phyloP scores from a whole-genome alignment of 2,329 filamentous ascomycete species.

The Fusarium penzigii region DNA sequence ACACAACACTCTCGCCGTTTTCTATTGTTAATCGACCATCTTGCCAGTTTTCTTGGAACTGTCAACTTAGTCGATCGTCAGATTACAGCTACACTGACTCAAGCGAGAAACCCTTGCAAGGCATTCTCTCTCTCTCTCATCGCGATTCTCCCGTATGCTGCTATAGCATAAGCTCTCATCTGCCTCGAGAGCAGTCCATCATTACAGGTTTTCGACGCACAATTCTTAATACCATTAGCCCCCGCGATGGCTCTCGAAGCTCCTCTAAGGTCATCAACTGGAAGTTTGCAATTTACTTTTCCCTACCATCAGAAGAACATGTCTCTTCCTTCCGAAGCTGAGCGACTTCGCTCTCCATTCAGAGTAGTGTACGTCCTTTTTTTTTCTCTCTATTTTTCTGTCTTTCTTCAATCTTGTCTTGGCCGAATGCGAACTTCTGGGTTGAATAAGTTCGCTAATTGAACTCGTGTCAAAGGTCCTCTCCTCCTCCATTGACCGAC shows the following conservation, averaged over 20 bases:
- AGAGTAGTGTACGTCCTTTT: conserved; percentile 50
- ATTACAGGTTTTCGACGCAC: conserved; percentile 12
- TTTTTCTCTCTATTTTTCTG: neutral
- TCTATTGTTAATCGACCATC: neutral
- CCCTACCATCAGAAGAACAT: conserved; percentile 53
- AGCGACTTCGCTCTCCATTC: conserved; percentile 49
- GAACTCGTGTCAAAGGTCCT: conserved; percentile 32
- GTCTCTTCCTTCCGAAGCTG: conserved; percentile 55
- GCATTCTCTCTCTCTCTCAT: conserved; percentile 18
- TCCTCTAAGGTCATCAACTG: conserved; percentile 63
- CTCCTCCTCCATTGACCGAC: conserved; percentile 40
- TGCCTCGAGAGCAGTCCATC: conserved; percentile 12
- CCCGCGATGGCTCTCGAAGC: conserved; percentile 45
- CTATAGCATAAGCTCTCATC: conserved; percentile 5
- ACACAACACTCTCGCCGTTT: conserved; percentile 7
- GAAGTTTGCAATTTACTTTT: conserved; percentile 42
- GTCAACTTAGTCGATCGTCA: neutral
- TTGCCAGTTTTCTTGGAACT: neutral
- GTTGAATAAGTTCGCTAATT: conserved; percentile 4
- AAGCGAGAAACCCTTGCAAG: conserved; percentile 18
- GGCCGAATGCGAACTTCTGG: neutral
- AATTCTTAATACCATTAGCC: conserved; percentile 8
- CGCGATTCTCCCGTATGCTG: neutral
- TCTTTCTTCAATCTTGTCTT: neutral
- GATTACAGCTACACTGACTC: neutral